phyloP scores from a whole-genome alignment of 2,329 filamentous ascomycete genomes.

The Ciborinia camelliae region DNA sequence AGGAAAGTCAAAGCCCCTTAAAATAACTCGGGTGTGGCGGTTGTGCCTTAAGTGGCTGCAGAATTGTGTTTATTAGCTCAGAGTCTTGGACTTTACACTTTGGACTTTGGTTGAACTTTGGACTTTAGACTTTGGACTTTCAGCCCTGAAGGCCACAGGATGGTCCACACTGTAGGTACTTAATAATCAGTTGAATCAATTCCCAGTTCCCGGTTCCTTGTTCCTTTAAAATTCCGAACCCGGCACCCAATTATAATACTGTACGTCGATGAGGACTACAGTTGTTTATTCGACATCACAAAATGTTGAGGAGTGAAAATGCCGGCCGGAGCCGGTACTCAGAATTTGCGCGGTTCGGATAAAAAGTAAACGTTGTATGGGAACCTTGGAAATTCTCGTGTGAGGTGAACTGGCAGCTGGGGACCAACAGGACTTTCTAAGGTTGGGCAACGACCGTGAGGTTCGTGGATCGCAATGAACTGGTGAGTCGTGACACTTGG shows the following conservation, averaged over 20 bases:
- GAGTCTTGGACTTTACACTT: background rate
- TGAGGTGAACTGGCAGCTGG: too few relatives aligned
- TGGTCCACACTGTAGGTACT: background rate
- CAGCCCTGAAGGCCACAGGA: background rate
- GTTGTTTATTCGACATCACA: background rate
- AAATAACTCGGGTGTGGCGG: background rate
- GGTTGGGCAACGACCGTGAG: too few relatives aligned
- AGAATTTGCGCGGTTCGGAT: background rate
- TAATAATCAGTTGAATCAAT: too few relatives aligned
- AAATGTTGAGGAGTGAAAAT: background rate
- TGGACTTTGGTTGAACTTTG: background rate
- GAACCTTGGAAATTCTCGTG: too few relatives aligned
- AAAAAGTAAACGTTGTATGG: background rate
- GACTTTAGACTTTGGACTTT: background rate
- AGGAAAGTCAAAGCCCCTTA: background rate
- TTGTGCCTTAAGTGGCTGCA: constrained; percentile 7
- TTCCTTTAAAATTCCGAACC: too few relatives aligned
- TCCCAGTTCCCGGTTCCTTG: background rate
- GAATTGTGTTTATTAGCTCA: background rate
- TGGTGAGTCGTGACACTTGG: too few relatives aligned
- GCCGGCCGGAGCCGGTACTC: background rate
- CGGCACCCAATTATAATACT: background rate
- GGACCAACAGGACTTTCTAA: too few relatives aligned
- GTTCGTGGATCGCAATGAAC: background rate
- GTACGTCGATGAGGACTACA: background rate